Conservation (phyloP, 805 yeast genomes). For the Komagataella ulmi region DNA sequence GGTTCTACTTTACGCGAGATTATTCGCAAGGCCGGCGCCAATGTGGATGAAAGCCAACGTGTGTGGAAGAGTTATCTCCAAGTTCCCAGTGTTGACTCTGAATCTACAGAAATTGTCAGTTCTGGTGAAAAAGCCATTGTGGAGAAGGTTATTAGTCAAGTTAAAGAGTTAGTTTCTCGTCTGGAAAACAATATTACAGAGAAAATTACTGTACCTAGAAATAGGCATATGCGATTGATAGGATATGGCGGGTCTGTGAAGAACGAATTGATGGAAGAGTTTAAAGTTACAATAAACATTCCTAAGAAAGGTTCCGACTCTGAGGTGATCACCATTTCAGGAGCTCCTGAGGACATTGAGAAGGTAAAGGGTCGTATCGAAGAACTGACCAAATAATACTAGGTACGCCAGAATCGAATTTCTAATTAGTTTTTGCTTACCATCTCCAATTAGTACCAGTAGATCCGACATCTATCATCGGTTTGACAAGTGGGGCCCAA, state of each 20-base stretch:
- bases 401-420: background rate
- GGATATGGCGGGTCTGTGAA: constrained; percentile 76
- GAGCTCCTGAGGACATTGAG: constrained; percentile 53
- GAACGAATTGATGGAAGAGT: constrained; percentile 59
- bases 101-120: constrained; percentile 43
- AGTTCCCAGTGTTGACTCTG: constrained; percentile 58
- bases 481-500: background rate
- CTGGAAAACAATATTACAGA: constrained; percentile 47
- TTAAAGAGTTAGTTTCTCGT: constrained; percentile 48
- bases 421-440: background rate
- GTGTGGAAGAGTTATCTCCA: constrained; percentile 44
- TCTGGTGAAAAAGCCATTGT: constrained; percentile 72
- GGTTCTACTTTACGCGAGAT: constrained; percentile 68
- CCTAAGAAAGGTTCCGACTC: constrained; percentile 47
- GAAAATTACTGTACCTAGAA: constrained; percentile 47
- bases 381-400: constrained; percentile 45
- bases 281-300: constrained; percentile 45
- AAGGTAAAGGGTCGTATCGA: constrained; percentile 48
- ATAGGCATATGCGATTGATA: constrained; percentile 61
- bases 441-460: background rate
- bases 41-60: constrained; percentile 26
- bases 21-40: constrained; percentile 66
- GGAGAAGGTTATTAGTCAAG: constrained; percentile 45
- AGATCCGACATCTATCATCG: background rate
- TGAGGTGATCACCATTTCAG: constrained; percentile 41